Conservation (phyloP, 2,329 filamentous ascomycete species). For the Bipolaris victoriae region DNA sequence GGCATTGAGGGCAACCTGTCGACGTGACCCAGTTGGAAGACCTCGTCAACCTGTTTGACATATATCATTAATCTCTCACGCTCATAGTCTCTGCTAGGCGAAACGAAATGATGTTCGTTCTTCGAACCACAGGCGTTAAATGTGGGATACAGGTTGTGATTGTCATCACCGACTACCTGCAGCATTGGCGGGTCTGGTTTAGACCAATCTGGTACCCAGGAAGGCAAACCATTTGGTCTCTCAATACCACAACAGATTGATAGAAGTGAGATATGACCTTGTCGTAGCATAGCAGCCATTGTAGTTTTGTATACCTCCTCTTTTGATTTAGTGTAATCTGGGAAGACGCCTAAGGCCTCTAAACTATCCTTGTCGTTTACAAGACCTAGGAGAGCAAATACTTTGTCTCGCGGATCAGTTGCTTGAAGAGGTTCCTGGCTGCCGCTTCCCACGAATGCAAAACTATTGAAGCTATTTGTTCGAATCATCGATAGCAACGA, state of each 20-base stretch:
- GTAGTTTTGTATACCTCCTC: background rate
- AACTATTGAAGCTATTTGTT: background rate
- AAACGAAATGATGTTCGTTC: background rate
- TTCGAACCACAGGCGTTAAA: background rate
- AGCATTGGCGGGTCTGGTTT: background rate
- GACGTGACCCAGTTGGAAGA: background rate
- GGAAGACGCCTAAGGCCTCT: background rate
- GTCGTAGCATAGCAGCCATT: background rate
- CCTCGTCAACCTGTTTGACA: background rate
- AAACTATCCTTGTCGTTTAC: conserved; percentile 18
- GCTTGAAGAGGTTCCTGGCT: conserved; percentile 15
- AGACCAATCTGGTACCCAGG: conserved; percentile 7
- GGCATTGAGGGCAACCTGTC: background rate
- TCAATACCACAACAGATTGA: background rate
- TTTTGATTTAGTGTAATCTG: conserved; percentile 6
- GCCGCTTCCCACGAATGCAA: background rate
- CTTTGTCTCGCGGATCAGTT: conserved; percentile 22
- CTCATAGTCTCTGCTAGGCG: fast-evolving
- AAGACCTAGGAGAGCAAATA: conserved; percentile 25
- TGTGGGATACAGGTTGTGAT: background rate
- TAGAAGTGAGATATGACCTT: background rate
- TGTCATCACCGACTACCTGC: background rate
- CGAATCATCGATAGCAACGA: background rate
- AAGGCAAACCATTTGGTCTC: background rate
- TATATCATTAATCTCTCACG: background rate